Conservation (phyloP, 345 rosid genomes). For the Salix suchowensis region DNA sequence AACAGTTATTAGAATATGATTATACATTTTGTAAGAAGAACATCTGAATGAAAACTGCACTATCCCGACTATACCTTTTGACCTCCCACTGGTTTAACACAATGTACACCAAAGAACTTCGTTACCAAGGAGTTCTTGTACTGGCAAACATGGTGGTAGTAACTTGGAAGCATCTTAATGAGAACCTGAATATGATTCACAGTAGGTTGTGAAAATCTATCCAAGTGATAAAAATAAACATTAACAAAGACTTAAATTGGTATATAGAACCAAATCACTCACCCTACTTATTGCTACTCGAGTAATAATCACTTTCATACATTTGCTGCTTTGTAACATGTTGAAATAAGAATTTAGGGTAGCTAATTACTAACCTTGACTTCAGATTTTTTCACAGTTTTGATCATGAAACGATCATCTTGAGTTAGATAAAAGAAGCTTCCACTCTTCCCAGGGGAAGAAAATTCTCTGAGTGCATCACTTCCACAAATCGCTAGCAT, state of each 20-base stretch:
- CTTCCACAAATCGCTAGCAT: constrained; percentile 70
- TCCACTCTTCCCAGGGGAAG: constrained; percentile 79
- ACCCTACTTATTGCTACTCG: not conserved
- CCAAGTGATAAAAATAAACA: not conserved
- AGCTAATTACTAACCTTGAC: constrained; percentile 45
- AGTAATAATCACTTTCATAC: not conserved
- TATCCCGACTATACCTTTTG: constrained; percentile 41
- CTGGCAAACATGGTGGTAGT: constrained; percentile 59
- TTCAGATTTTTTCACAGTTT: constrained; percentile 74
- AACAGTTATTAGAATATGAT: constrained; percentile 1
- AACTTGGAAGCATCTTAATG: constrained; percentile 56
- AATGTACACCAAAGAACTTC: constrained; percentile 69
- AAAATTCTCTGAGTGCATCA: constrained; percentile 63
- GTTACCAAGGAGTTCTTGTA: constrained; percentile 63
- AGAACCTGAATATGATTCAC: constrained; percentile 43
- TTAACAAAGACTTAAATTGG: not conserved
- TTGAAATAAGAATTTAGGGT: not conserved
- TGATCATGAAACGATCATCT: constrained; percentile 65
- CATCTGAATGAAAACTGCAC: not conserved
- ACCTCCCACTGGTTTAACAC: constrained; percentile 60
- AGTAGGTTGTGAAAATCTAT: constrained; percentile 1
- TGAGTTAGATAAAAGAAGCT: constrained; percentile 66
- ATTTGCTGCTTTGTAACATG: not conserved
- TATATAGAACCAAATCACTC: not conserved
- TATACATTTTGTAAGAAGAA: not conserved